Base-by-base conservation (phyloP, 495 filamentous ascomycete genomes). In the Neurospora cerealis region DNA sequence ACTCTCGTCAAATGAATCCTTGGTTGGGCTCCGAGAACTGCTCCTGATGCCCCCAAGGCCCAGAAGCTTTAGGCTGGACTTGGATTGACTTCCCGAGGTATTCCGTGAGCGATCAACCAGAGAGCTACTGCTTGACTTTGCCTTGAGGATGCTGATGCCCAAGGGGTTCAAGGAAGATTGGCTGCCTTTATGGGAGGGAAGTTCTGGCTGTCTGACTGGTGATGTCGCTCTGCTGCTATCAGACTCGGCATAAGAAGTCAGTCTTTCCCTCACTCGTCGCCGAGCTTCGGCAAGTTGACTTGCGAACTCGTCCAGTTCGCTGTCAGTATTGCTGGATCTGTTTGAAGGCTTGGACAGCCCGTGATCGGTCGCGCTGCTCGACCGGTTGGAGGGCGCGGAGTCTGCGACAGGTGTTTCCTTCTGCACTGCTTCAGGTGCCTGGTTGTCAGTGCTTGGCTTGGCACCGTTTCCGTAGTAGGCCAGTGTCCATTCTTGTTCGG, bases 261-360 rank as follows among this genome's bases (percentile, higher is more conserved):
- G 83, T 77, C 91, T 93, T 81, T 97, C 93, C 75, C 94, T 91
- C 40, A 97, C 91, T 21, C 89, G 91, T 39, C 90, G 87, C 70
- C 92, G 89, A 48, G 93, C 88, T 78, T 91, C 87, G 0, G 93
- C 93, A 28, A 97, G 89, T 77, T 96, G 93, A 72, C 86, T 90
- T 28, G 90, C 90, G 76, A 97, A 95, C 71, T 93, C 93, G 69
- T 94, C 91, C 7, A 88, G 87, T 72, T 93, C 93, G 32, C 93
- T 76, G 17, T 77, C 76, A 5, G 71, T 77, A 15, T 74, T 73
- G 76, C 73, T 81, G 70, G 75, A 83, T n/a, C 73, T 84, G 80
- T 75, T 81, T 2, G 74, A 48, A 3, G 32, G 38, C 17, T 70
- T 72, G 5, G 72, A 54, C n/a, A 81, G 79, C 78, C 81, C 80